Base-by-base conservation (phyloP, 176 grass and related monocot species). In the Musa acuminata region DNA sequence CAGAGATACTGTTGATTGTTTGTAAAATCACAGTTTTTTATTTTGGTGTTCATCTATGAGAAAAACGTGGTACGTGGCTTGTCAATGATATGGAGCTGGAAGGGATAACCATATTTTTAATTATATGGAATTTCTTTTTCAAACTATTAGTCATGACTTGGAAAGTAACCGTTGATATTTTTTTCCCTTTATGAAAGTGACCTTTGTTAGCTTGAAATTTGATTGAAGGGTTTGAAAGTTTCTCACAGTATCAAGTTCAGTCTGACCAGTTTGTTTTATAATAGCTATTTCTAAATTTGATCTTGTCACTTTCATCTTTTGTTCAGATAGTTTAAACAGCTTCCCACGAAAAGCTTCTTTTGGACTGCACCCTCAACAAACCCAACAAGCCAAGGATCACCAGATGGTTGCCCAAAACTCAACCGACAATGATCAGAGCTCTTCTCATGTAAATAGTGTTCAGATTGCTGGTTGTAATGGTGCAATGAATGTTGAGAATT, bases 311-410 rank as follows among this genome's bases (percentile, higher is more conserved):
- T 1, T 3, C 2, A 14, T 55, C 54, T 55, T 55, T 55, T 55
- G 12, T 83, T 77, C 81, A 83, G 81, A 83, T 78, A 83, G 81
- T 58, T 65, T 83, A 55, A 78, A 78, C 55, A 83, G 73, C 52
- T 83, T 77, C 27, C 81, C 81, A 19, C 66, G 58, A 71, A 69
- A 55, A 52, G 75, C 12, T n/a, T 77, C 81, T 14, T 72, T 48
- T 8, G 50, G 10, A 2, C 29, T 78, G 13, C 53, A 62, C 64
- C 19, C 81, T 78, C 75, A 83, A 71, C 74, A 52, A 52, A 29
- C 52, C 8, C 66, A 70, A 66, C 75, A n/a, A 73, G 13, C 53
- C 6, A 64, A 83, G 55, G 81, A 78, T 26, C 73, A 76, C 8
- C 81, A 77, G 35, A 54, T 53, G 49, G 72, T 73, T 29, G 51